Conservation (phyloP, 2,329 filamentous ascomycete genomes). For the Aspergillus novoparasiticus region DNA sequence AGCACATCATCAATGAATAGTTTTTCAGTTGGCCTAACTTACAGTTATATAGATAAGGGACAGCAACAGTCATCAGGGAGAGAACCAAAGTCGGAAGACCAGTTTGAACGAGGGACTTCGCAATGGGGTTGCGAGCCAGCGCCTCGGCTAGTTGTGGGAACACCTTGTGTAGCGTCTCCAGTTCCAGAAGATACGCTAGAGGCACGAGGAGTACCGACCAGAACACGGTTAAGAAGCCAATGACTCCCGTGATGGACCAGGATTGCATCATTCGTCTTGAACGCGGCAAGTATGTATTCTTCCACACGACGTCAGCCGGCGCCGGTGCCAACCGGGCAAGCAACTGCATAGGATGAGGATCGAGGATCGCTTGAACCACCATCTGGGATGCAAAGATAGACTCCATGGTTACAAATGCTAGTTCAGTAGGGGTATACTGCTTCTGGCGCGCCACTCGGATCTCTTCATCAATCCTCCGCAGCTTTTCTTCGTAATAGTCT, state of each 20-base stretch:
- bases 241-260: conserved; percentile 82
- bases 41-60: conserved; percentile 94
- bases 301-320: conserved; percentile 92
- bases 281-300: conserved; percentile 83
- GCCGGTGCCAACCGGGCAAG: conserved; percentile 84
- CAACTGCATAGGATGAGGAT: conserved; percentile 83
- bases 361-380: conserved; percentile 91
- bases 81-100: conserved; percentile 83
- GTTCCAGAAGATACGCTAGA: conserved; percentile 76
- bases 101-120: conserved; percentile 78
- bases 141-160: conserved; percentile 70
- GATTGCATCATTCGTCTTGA: conserved; percentile 72
- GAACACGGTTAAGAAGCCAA: conserved; percentile 79
- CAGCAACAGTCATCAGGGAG: conserved; percentile 82
- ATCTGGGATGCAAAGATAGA: conserved; percentile 90
- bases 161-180: conserved; percentile 75
- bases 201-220: conserved; percentile 84
- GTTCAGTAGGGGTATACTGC: conserved; percentile 74
- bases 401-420: conserved; percentile 97
- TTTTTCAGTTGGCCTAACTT: conserved; percentile 29
- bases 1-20: conserved; percentile 2
- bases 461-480: conserved; percentile 75
- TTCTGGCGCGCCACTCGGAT: conserved; percentile 72
- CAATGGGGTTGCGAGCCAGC: conserved; percentile 68
- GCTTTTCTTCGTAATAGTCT: conserved; percentile 87